Evolutionary conservation across 1,284 basidiomycete genomes (phyloP).

Genomic region (Irpex sp.): DNA sequence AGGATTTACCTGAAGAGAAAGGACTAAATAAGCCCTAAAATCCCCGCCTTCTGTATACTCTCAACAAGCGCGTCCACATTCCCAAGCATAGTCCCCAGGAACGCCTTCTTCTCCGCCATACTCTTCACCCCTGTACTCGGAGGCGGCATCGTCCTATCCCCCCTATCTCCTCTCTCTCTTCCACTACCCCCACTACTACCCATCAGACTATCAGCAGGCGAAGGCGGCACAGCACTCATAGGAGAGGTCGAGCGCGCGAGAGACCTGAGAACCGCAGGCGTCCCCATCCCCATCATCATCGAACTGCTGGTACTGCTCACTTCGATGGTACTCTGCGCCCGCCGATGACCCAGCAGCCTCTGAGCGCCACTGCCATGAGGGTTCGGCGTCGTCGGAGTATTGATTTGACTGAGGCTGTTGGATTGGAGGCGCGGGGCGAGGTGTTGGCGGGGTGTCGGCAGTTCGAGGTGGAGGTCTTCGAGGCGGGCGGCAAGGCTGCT

Average conservation of each 20-base stretch:
- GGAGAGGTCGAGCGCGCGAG: not conserved
- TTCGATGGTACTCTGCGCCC: constrained; percentile 27
- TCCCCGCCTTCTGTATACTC: constrained; percentile 77
- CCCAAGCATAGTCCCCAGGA: constrained; percentile 76
- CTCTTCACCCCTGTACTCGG: constrained; percentile 36
- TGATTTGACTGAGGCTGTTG: constrained; percentile 6
- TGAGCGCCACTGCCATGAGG: not conserved
- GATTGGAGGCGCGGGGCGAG: constrained; percentile 1
- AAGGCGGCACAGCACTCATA: not conserved
- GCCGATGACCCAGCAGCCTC: constrained; percentile 19
- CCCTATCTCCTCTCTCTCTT: too few species aligned
- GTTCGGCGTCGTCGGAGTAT: constrained; percentile 11
- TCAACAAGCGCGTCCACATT: constrained; percentile 88
- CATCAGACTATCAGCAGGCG: not conserved
- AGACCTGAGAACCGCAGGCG: not conserved
- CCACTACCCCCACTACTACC: not conserved
- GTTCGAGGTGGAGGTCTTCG: constrained; percentile 1
- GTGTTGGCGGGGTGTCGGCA: not conserved
- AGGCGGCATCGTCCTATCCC: too few species aligned
- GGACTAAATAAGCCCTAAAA: constrained; percentile 58
- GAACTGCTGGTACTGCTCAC: constrained; percentile 3
- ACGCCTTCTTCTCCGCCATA: constrained; percentile 82
- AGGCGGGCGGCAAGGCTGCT: not conserved
- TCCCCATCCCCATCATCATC: constrained; percentile 9
- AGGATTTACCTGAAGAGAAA: not conserved